Conservation (phyloP, 2,329 filamentous ascomycete species). For the Xylaria multiplex region DNA sequence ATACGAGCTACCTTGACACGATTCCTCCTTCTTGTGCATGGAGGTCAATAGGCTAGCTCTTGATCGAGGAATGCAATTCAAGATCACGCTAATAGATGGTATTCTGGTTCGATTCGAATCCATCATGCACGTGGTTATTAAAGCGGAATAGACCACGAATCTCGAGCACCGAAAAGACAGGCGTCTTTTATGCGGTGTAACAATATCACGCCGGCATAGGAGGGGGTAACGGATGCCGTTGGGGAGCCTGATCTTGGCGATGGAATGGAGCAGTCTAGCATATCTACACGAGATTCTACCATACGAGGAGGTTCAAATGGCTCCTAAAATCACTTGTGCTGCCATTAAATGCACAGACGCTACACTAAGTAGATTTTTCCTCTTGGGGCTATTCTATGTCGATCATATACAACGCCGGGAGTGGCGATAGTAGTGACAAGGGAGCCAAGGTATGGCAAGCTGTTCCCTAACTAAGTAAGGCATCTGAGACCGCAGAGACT, state of each 20-base stretch:
- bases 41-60: slow-evolving; percentile 6
- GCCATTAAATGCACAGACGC: neutral
- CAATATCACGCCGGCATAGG: slow-evolving; percentile 40
- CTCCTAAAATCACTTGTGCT: neutral
- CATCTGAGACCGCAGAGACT: slow-evolving; percentile 27
- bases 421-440: slow-evolving; percentile 5
- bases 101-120: slow-evolving; percentile 18
- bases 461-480: slow-evolving; percentile 24
- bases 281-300: neutral
- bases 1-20: slow-evolving; percentile 21
- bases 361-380: neutral
- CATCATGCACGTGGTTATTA: slow-evolving; percentile 42
- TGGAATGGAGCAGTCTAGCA: slow-evolving; percentile 1
- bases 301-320: neutral
- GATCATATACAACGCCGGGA: slow-evolving; percentile 2
- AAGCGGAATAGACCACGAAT: slow-evolving; percentile 42
- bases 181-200: slow-evolving; percentile 40
- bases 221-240: slow-evolving; percentile 24
- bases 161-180: slow-evolving; percentile 40
- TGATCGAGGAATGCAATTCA: neutral
- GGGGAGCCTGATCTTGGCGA: slow-evolving; percentile 28
- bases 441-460: slow-evolving; percentile 22
- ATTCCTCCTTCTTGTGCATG: slow-evolving; percentile 14
- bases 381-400: slow-evolving; percentile 7
- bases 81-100: neutral